phyloP scores from a whole-genome alignment of 1,139 yeast species.

The Candida albicans region DNA sequence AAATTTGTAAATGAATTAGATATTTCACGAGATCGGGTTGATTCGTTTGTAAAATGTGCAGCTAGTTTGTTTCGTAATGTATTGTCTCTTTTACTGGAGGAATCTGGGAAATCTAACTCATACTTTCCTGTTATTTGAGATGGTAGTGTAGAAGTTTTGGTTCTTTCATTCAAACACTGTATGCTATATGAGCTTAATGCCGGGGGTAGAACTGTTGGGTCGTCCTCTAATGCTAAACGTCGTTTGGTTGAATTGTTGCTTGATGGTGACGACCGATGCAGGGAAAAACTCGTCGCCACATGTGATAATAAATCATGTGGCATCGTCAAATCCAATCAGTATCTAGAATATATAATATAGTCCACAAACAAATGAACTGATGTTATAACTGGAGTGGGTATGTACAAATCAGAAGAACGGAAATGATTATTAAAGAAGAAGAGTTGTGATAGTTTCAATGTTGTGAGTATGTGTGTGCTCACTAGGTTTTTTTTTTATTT shows the following conservation, averaged over 20 bases:
- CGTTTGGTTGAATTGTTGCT: constrained; percentile 11
- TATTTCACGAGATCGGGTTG: constrained; percentile 4
- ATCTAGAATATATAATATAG: no score
- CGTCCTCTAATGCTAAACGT: constrained; percentile 38
- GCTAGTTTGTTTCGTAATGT: constrained; percentile 31
- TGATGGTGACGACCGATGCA: constrained; percentile 1
- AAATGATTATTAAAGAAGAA: no score
- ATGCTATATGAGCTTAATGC: constrained; percentile 59
- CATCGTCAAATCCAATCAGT: neutral
- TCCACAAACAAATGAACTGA: no score
- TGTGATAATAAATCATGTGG: neutral
- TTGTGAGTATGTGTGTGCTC: neutral
- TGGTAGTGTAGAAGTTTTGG: constrained; percentile 13
- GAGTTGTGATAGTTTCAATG: no score
- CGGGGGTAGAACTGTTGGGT: constrained; percentile 60
- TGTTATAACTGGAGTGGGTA: no score
- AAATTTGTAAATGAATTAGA: constrained; percentile 6
- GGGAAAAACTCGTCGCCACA: neutral
- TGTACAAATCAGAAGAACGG: no score
- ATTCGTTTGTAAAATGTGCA: constrained; percentile 29
- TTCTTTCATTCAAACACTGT: constrained; percentile 33
- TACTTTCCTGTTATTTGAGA: constrained; percentile 11
- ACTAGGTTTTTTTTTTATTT: neutral
- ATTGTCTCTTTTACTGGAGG: constrained; percentile 8
- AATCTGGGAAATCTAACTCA: constrained; percentile 16